These are phyloP conservation scores for Periconia digitata DNA, from an alignment of 2,329 filamentous ascomycete species.

Conservation along the genomic window DNA sequence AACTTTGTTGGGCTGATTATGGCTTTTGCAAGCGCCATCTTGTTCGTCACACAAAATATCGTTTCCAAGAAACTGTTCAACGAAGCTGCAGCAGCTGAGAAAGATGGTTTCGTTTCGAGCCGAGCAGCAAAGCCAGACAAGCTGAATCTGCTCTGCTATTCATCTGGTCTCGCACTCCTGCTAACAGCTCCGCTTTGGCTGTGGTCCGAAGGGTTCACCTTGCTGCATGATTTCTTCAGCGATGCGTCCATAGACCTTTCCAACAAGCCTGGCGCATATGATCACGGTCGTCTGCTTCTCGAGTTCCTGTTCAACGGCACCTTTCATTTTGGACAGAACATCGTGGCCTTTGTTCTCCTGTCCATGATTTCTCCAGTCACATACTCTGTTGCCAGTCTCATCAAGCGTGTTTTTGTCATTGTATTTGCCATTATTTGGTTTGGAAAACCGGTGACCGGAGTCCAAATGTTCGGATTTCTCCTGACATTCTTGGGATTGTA, in stretches of 20 bases:
- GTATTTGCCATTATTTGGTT: slow-evolving; percentile 96
- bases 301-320: slow-evolving; percentile 97
- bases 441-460: slow-evolving; percentile 77
- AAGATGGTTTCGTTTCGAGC: slow-evolving; percentile 60
- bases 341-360: slow-evolving; percentile 87
- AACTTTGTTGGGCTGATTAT: slow-evolving; percentile 89
- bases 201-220: slow-evolving; percentile 78
- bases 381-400: slow-evolving; percentile 92
- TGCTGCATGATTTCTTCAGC: slow-evolving; percentile 75
- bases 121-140: slow-evolving; percentile 86
- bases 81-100: slow-evolving; percentile 82
- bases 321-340: slow-evolving; percentile 95
- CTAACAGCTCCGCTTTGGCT: slow-evolving; percentile 91
- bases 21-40: slow-evolving; percentile 83
- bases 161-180: slow-evolving; percentile 88
- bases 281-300: slow-evolving; percentile 63
- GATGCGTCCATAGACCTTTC: slow-evolving; percentile 79
- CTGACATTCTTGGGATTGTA: slow-evolving; percentile 93
- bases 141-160: slow-evolving; percentile 94
- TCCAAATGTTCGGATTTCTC: slow-evolving; percentile 82
- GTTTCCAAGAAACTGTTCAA: slow-evolving; percentile 98
- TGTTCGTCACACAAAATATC: slow-evolving; percentile 98
- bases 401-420: slow-evolving; percentile 97
- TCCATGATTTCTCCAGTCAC: slow-evolving; percentile 95
- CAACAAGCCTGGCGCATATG: slow-evolving; percentile 72